Percentiles rank a stretch among this genome's conserved stretches.
Evolutionary conservation across 2,329 filamentous ascomycete species (phyloP).

Genomic region (Paracoccidioides lutzii): DNA sequence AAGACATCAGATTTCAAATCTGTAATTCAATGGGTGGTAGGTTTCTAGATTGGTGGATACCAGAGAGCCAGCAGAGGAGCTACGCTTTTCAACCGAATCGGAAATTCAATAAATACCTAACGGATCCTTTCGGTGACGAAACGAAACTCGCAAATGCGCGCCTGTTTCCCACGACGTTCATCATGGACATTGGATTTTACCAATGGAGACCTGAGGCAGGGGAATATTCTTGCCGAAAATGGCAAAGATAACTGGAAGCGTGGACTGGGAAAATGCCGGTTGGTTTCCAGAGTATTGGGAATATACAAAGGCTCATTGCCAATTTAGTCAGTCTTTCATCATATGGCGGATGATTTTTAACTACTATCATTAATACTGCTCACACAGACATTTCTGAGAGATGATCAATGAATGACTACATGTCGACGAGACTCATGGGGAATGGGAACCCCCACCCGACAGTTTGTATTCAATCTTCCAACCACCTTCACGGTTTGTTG

Average conservation of each 20-base stretch:
- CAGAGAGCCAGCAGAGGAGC: constrained; percentile 9
- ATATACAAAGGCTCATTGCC: constrained; percentile 16
- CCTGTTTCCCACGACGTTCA: constrained; percentile 6
- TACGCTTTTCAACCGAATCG: constrained; percentile 8
- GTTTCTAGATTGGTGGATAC: constrained; percentile 10
- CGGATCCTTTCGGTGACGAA: constrained; percentile 7
- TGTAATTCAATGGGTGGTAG: constrained; percentile 9
- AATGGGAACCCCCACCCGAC: constrained; percentile 1
- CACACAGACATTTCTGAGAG: too few relatives aligned
- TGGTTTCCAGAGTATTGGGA: constrained; percentile 23
- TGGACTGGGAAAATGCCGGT: constrained; percentile 20
- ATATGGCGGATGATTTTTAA: too few relatives aligned
- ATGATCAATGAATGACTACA: too few relatives aligned
- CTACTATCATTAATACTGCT: too few relatives aligned
- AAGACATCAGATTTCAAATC: too few relatives aligned
- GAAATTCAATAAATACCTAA: constrained; percentile 11
- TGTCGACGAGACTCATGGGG: constrained; percentile 4
- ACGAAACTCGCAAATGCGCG: constrained; percentile 6
- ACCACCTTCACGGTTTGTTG: constrained; percentile 7
- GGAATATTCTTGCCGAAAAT: constrained; percentile 18
- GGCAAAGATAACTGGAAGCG: constrained; percentile 16
- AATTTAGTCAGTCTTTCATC: too few relatives aligned
- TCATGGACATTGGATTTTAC: constrained; percentile 20
- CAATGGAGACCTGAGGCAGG: constrained; percentile 17
- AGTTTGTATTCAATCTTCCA: constrained; percentile 6